A percentile compares a stretch with the other conserved stretches of the same genome.
These are phyloP conservation scores for Fusarium poae DNA, from an alignment of 2,329 filamentous ascomycete genomes.

Conservation along the genomic window DNA sequence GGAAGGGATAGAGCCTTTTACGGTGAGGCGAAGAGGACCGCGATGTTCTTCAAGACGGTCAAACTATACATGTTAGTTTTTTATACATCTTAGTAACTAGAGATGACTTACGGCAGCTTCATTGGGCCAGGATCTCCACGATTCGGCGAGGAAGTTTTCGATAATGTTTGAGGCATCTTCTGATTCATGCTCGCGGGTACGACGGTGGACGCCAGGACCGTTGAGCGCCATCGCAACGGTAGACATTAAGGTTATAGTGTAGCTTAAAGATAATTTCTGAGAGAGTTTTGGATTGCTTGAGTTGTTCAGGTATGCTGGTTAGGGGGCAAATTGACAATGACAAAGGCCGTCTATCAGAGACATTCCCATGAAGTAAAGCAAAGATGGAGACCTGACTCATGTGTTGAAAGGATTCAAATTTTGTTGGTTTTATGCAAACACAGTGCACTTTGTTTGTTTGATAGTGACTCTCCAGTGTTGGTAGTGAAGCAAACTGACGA, in stretches of 20 bases:
- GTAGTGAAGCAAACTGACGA: background rate
- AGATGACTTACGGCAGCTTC: slow-evolving; percentile 58
- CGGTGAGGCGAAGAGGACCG: slow-evolving; percentile 71
- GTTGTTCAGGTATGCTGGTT: background rate
- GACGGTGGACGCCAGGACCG: slow-evolving; percentile 44
- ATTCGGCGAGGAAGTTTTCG: slow-evolving; percentile 48
- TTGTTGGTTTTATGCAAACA: slow-evolving; percentile 1
- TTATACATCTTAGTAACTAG: fast-evolving
- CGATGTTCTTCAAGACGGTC: slow-evolving; percentile 75
- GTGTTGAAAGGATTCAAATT: background rate
- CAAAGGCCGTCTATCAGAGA: background rate
- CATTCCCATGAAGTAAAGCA: slow-evolving; percentile 1
- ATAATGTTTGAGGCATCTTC: slow-evolving; percentile 44
- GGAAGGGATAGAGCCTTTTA: slow-evolving; percentile 75
- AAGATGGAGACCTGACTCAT: background rate
- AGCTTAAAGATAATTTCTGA: background rate
- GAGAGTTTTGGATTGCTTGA: background rate
- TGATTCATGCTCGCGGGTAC: slow-evolving; percentile 48
- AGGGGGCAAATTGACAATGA: background rate
- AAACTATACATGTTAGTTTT: slow-evolving; percentile 63
- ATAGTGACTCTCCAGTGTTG: slow-evolving; percentile 1
- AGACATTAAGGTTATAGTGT: background rate
- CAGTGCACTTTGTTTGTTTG: slow-evolving; percentile 2
- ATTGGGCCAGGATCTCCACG: slow-evolving; percentile 62
- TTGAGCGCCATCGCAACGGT: slow-evolving; percentile 48